phyloP scores from a whole-genome alignment of 106 monocot species.

The Phalaenopsis aphrodite region DNA sequence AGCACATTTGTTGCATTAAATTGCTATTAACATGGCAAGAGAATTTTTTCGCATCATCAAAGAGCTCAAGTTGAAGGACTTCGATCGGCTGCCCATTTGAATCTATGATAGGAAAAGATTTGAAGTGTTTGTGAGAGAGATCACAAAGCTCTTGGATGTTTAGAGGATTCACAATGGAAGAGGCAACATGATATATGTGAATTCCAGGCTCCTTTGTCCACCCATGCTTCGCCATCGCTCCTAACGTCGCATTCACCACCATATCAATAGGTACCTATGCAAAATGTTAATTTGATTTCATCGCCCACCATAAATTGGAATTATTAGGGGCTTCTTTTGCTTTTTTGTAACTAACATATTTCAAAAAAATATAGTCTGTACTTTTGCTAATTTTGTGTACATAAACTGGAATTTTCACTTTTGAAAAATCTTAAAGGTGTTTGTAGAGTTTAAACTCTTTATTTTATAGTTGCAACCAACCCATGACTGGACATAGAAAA shows the following conservation, averaged over 20 bases:
- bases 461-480: no score
- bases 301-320: neutral
- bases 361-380: neutral
- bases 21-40: constrained; percentile 24
- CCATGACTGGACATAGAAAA: no score
- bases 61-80: constrained; percentile 45
- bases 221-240: constrained; percentile 83
- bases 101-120: constrained; percentile 37
- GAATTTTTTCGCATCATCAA: constrained; percentile 50
- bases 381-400: neutral
- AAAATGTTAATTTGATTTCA: neutral
- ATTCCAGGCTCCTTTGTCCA: constrained; percentile 25
- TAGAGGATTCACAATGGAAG: constrained; percentile 68
- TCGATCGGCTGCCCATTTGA: constrained; percentile 40
- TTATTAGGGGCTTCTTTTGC: no score
- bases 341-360: neutral
- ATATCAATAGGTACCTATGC: constrained; percentile 71
- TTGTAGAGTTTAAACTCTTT: no score
- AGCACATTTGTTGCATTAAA: constrained; percentile 19
- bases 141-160: constrained; percentile 35
- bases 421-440: no score
- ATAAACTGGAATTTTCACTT: neutral
- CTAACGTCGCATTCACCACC: constrained; percentile 82
- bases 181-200: constrained; percentile 73
- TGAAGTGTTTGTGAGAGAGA: constrained; percentile 55